Percentiles rank a stretch among this genome's conserved stretches.
Evolutionary conservation across 1,284 basidiomycete genomes (phyloP).

Genomic region (Microbotryum lychnidis-dioicae): DNA sequence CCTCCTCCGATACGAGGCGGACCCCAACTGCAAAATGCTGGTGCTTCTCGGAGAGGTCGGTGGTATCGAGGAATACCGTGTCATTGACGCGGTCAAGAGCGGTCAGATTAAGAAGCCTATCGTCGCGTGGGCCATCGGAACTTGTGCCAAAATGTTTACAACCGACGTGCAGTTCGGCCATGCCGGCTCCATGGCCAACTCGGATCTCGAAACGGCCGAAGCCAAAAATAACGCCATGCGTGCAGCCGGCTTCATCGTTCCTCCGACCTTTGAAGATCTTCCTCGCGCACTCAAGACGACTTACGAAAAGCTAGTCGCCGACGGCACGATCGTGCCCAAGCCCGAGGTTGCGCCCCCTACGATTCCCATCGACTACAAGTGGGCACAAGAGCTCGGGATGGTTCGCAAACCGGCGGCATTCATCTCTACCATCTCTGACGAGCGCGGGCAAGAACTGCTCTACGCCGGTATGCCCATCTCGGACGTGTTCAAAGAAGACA

Average conservation of each 20-base stretch:
- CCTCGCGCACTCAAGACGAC: slow-evolving; percentile 74
- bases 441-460: slow-evolving; percentile 95
- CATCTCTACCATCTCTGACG: slow-evolving; percentile 95
- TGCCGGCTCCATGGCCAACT: slow-evolving; percentile 97
- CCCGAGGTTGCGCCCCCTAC: slow-evolving; percentile 81
- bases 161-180: slow-evolving; percentile 99
- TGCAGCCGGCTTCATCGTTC: slow-evolving; percentile 90
- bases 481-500: slow-evolving; percentile 96
- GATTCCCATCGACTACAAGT: slow-evolving; percentile 99
- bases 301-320: slow-evolving; percentile 71
- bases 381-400: slow-evolving; percentile 92
- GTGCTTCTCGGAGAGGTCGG: slow-evolving; percentile 97
- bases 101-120: slow-evolving; percentile 96
- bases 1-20: slow-evolving; percentile 90
- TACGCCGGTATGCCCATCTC: slow-evolving; percentile 99
- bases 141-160: slow-evolving; percentile 99
- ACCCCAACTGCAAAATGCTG: slow-evolving; percentile 97
- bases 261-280: slow-evolving; percentile 94
- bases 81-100: slow-evolving; percentile 92
- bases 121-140: slow-evolving; percentile 98
- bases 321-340: slow-evolving; percentile 63
- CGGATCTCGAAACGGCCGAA: slow-evolving; percentile 91
- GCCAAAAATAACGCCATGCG: slow-evolving; percentile 96
- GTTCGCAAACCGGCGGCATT: slow-evolving; percentile 98
- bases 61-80: slow-evolving; percentile 97